Evolutionary conservation across 2,329 filamentous ascomycete genomes (phyloP).

Genomic region (Chlorencoelia australis): DNA sequence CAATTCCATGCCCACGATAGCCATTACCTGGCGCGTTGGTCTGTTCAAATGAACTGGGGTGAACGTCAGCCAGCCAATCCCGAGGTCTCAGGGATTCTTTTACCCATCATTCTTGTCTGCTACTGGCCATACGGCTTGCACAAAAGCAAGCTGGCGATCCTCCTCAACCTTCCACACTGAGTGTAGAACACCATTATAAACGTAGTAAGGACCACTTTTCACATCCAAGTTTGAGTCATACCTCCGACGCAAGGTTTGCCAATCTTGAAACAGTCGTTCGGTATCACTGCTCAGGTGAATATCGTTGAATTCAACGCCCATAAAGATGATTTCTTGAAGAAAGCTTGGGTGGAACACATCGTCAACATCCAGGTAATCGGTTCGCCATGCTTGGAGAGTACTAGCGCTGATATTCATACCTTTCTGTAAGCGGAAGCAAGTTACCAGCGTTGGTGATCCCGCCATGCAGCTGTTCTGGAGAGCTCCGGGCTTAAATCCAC

Average conservation of each 20-base stretch:
- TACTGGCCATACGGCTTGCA: no score
- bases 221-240: conserved; percentile 1
- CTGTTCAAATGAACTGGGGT: no score
- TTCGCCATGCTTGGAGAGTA: background rate
- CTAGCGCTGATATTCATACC: background rate
- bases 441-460: no score
- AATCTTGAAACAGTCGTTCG: background rate
- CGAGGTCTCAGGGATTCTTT: no score
- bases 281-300: background rate
- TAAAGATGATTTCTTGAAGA: background rate
- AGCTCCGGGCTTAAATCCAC: no score
- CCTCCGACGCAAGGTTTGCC: background rate
- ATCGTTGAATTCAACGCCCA: background rate
- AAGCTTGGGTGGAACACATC: background rate
- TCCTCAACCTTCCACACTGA: no score
- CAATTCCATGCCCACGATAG: no score
- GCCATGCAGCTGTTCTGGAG: no score
- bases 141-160: no score
- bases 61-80: no score
- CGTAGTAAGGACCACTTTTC: background rate
- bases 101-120: no score
- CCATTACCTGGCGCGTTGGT: no score
- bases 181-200: background rate
- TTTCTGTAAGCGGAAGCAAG: background rate
- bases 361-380: background rate